A percentile compares a stretch with the other conserved stretches of the same genome.
These are phyloP conservation scores for Mortierella alpina DNA, from an alignment of 192 early-diverging fungal species.

Conservation along the genomic window DNA sequence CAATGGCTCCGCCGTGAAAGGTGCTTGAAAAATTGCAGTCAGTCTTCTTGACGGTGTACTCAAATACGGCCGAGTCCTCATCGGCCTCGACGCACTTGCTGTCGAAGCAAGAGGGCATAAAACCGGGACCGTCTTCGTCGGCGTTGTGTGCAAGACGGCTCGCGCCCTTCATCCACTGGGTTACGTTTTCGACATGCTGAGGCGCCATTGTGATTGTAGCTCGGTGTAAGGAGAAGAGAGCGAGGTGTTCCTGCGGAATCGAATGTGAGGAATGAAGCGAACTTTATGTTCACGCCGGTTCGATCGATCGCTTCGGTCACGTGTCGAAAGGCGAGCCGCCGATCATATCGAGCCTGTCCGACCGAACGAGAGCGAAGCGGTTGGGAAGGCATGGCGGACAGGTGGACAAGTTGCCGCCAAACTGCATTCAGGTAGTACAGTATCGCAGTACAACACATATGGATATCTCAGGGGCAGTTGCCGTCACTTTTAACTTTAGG, in stretches of 20 bases:
- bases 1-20: conserved; percentile 56
- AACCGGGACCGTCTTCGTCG: conserved; percentile 18
- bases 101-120: conserved; percentile 20
- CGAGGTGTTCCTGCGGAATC: too few relatives aligned
- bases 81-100: conserved; percentile 40
- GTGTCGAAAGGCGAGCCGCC: too few relatives aligned
- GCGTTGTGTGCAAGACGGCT: conserved; percentile 6
- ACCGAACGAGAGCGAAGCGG: too few relatives aligned
- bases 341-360: too few relatives aligned
- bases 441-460: too few relatives aligned
- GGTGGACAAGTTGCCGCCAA: too few relatives aligned
- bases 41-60: conserved; percentile 33
- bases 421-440: too few relatives aligned
- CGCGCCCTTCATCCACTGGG: conserved; percentile 32
- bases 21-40: conserved; percentile 56
- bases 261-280: conserved; percentile 1
- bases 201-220: conserved; percentile 27
- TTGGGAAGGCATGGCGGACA: too few relatives aligned
- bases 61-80: conserved; percentile 38
- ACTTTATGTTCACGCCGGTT: too few relatives aligned
- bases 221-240: neutral
- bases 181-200: conserved; percentile 33
- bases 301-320: too few relatives aligned
- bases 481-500: too few relatives aligned
- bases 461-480: too few relatives aligned